phyloP scores from a whole-genome alignment of 106 monocot species.

The Dendrobium huoshanense region DNA sequence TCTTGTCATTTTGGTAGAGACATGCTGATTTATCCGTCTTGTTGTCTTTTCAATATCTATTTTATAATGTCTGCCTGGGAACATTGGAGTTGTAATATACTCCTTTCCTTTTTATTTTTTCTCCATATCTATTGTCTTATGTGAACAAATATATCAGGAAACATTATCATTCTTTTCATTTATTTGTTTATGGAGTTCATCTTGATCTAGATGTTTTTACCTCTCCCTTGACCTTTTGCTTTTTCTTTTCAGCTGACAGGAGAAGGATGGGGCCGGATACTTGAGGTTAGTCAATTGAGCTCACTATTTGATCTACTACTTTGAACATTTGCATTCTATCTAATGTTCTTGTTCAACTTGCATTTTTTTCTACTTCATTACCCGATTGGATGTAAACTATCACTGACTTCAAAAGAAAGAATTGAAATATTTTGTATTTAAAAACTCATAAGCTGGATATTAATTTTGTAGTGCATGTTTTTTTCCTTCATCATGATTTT shows the following conservation, averaged over 20 bases:
- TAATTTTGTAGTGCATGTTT: no score
- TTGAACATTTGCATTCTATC: background rate
- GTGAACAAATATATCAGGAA: background rate
- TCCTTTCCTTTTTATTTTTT: background rate
- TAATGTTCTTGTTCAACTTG: background rate
- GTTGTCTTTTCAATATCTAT: background rate
- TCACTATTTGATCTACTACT: background rate
- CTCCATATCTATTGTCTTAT: background rate
- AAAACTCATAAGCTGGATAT: no score
- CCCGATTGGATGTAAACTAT: background rate
- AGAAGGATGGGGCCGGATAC: constrained; percentile 69
- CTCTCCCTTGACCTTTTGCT: constrained; percentile 11
- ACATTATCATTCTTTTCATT: background rate
- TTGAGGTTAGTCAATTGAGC: constrained; percentile 57
- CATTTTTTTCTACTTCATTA: background rate
- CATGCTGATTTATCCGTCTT: background rate
- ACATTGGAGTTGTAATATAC: background rate
- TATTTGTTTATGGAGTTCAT: background rate
- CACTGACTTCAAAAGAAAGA: background rate
- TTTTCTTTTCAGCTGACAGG: constrained; percentile 65
- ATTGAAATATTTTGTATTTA: no score
- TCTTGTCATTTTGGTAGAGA: background rate
- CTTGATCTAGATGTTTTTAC: background rate
- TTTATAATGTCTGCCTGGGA: background rate
- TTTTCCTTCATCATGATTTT: no score